Base-by-base conservation (phyloP, 2,329 filamentous ascomycete genomes). In the Cladosporium sp. region DNA sequence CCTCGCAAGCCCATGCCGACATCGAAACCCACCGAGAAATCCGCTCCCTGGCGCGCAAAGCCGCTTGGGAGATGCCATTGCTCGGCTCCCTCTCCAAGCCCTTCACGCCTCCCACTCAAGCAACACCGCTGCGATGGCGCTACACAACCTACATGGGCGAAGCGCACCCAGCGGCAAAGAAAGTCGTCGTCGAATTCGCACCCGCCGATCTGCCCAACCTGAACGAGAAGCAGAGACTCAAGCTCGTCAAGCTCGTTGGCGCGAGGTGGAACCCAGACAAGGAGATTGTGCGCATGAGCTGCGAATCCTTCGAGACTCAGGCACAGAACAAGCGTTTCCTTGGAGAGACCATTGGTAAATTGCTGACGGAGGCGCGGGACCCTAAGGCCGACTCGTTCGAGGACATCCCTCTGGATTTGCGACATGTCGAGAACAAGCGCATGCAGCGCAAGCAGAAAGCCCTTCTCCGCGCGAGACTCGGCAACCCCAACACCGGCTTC, bases 81-180 rank as follows among this genome's bases (percentile, higher is more conserved):
- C 80, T 99, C 61, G 85, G 57, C 51, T 70, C 96, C 90, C 83
- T 94, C 63, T 88, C 90, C 58, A 90, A 90, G 75, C 88, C 90
- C 17, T 97, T 96, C 73, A 76, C 82, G 61, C 84, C 86, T 2
- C 91, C 93, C 1, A 81, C 83, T 14, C 74, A 80, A 30, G 75
- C 85, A 47, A 82, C 89, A 67, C 85, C 91, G 47, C 84, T 99
- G 59, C 88, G 93, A 68, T 99, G 97, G 85, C 88, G 94, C 69
- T 97, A 96, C 80, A 99, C 94, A 15, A 92, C 88, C 38, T 97
- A 97, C 77, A 88, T 99, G 83, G 93, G 93, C 68, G 94, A 97
- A 76, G 80, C 84, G 58, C 95, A 99, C 76, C 93, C 94, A 0
- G 91, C 93, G 2, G 86, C 92, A 75, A 87, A 86, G 72, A 99